A percentile compares a stretch with the other conserved stretches of the same genome.
Conservation (phyloP, 306 rosid genomes). For the Trifolium dubium region DNA sequence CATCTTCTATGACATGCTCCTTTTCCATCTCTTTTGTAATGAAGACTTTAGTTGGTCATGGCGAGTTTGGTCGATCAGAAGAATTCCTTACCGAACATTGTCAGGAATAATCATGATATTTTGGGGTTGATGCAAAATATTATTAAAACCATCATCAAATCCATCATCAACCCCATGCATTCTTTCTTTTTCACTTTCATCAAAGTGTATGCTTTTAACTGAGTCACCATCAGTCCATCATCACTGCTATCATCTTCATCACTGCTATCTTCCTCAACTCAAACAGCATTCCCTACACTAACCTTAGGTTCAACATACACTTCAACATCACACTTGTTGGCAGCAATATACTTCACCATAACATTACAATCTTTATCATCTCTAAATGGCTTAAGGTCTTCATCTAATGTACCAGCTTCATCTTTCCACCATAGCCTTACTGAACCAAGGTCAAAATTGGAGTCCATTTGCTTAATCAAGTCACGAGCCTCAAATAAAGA, state of each 20-base stretch:
- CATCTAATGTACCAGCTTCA: background rate
- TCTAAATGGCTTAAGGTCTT: background rate
- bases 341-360: background rate
- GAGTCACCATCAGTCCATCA: background rate
- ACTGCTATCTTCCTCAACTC: background rate
- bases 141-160: background rate
- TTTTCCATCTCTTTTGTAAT: background rate
- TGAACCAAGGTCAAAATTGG: background rate
- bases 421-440: background rate
- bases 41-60: background rate
- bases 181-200: background rate
- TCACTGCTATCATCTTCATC: too few species aligned
- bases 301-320: background rate
- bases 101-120: too few species aligned
- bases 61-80: too few species aligned
- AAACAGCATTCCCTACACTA: background rate
- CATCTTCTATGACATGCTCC: background rate
- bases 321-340: background rate
- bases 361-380: background rate
- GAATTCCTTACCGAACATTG: too few species aligned
- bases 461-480: background rate
- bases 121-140: background rate
- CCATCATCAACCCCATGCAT: background rate
- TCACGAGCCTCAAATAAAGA: background rate
- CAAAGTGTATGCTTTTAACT: background rate